phyloP scores from a whole-genome alignment of 805 yeast genomes.

The Zygoascus flipseniorum region DNA sequence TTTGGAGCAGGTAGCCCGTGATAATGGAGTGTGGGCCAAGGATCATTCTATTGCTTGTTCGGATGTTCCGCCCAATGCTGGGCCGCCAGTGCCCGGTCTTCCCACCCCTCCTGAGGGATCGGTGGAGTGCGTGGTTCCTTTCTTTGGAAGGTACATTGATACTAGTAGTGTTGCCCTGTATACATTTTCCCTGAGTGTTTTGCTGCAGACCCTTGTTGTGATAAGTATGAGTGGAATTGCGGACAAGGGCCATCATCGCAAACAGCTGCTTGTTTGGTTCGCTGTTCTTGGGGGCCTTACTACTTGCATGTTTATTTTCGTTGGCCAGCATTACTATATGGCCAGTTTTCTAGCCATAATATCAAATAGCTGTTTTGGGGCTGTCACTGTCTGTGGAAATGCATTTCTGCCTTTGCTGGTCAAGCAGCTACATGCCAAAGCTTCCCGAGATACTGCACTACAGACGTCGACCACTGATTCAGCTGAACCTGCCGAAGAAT shows the following conservation, averaged over 20 bases:
- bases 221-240: constrained; percentile 67
- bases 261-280: constrained; percentile 45
- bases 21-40: constrained; percentile 54
- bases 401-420: constrained; percentile 60
- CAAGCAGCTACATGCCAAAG: constrained; percentile 6
- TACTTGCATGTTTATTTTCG: constrained; percentile 39
- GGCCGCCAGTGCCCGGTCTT: constrained; percentile 12
- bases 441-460: background rate
- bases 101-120: constrained; percentile 6
- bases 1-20: constrained; percentile 63
- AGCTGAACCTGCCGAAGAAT: background rate
- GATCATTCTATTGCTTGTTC: constrained; percentile 54
- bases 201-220: constrained; percentile 63
- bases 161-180: constrained; percentile 68
- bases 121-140: constrained; percentile 39
- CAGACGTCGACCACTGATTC: background rate
- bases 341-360: constrained; percentile 49
- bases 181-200: constrained; percentile 62
- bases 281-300: constrained; percentile 52
- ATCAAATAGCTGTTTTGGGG: constrained; percentile 67
- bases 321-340: constrained; percentile 38
- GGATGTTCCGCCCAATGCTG: constrained; percentile 28
- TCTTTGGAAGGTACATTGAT: constrained; percentile 45
- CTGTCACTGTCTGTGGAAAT: constrained; percentile 72
- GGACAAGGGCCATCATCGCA: constrained; percentile 55